Evolutionary conservation across 1,284 basidiomycete species (phyloP).

Genomic region (Malassezia obtusa): DNA sequence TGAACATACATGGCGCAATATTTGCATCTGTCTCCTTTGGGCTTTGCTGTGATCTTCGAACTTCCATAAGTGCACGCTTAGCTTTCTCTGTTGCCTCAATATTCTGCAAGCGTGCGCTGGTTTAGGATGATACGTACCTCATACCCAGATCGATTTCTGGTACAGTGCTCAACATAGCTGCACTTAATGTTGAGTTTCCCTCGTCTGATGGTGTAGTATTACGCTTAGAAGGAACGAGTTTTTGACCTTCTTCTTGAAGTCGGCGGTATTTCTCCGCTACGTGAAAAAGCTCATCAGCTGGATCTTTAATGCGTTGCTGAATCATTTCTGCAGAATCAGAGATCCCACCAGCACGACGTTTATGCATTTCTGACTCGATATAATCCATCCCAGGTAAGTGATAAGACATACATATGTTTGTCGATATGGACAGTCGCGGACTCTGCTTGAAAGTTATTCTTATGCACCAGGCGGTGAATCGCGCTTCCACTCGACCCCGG

Average conservation of each 20-base stretch:
- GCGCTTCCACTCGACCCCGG: background rate
- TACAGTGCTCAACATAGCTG: conserved; percentile 1
- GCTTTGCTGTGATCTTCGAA: background rate
- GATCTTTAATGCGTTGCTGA: background rate
- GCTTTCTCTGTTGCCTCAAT: conserved; percentile 16
- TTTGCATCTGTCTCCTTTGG: background rate
- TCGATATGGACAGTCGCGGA: background rate
- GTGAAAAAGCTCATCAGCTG: background rate
- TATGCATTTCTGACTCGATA: conserved; percentile 6
- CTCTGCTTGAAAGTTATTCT: background rate
- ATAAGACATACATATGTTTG: background rate
- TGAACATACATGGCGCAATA: background rate
- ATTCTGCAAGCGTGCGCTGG: conserved; percentile 10
- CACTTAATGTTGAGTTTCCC: background rate
- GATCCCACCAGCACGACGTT: background rate
- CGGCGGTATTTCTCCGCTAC: conserved; percentile 2
- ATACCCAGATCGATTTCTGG: conserved; percentile 13
- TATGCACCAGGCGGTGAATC: background rate
- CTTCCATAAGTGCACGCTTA: background rate
- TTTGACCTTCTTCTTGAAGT: background rate
- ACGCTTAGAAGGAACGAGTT: background rate
- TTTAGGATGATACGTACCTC: background rate
- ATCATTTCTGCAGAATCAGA: background rate
- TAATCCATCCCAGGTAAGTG: background rate
- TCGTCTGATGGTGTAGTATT: background rate